Percentiles rank a stretch among this genome's conserved stretches.
phyloP scores from a whole-genome alignment of 139 green algal genomes.

The Chlamydomonas eustigma region DNA sequence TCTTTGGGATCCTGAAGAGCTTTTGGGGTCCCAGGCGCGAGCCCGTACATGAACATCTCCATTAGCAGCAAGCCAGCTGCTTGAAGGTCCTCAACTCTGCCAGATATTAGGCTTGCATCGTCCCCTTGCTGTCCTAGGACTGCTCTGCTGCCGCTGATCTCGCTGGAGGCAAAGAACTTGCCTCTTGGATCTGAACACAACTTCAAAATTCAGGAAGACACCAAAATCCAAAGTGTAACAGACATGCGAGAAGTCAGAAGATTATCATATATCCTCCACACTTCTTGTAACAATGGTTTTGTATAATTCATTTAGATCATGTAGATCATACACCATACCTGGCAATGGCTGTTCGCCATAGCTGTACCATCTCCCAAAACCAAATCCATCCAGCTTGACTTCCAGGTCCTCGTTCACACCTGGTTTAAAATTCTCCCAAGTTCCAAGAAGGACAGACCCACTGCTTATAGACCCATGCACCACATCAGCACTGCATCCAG shows the following conservation, averaged over 20 bases:
- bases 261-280: too few species aligned
- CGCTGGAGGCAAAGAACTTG: too few species aligned
- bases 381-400: conserved; percentile 82
- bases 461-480: conserved; percentile 66
- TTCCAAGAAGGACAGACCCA: conserved; percentile 61
- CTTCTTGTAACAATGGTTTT: too few species aligned
- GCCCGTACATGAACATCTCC: conserved; percentile 20
- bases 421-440: conserved; percentile 41
- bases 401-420: conserved; percentile 28
- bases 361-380: conserved; percentile 48
- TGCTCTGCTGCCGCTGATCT: too few species aligned
- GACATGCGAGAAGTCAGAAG: too few species aligned
- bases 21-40: background rate
- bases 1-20: background rate
- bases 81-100: conserved; percentile 8
- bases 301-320: too few species aligned
- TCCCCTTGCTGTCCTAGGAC: background rate
- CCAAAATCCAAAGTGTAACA: too few species aligned
- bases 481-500: conserved; percentile 33
- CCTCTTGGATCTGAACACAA: too few species aligned
- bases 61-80: conserved; percentile 18
- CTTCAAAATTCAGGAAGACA: too few species aligned
- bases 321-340: too few species aligned
- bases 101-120: background rate
- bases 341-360: conserved; percentile 2